A percentile compares a stretch with the other conserved stretches of the same genome.
phyloP scores from a whole-genome alignment of 139 green algal genomes.

The Micractinium conductrix region DNA sequence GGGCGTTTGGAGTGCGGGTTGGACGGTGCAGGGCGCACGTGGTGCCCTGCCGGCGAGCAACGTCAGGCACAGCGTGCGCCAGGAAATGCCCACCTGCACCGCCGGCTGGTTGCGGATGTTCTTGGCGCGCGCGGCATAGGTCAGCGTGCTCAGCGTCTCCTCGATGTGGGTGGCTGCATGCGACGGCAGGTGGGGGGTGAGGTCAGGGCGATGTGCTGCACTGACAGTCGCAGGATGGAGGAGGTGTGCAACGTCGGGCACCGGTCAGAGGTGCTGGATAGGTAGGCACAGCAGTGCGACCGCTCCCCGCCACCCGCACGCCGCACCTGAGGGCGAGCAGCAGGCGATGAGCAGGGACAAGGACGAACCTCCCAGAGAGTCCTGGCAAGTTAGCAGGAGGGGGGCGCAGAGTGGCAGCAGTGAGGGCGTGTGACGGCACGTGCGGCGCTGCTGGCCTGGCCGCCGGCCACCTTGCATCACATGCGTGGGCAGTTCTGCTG shows the following conservation, averaged over 20 bases:
- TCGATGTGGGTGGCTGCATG: constrained; percentile 44
- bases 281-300: too few relatives aligned
- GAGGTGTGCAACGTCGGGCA: too few relatives aligned
- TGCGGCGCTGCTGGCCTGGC: not conserved
- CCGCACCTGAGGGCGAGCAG: constrained; percentile 68
- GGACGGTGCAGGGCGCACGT: not conserved
- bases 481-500: too few relatives aligned
- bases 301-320: too few relatives aligned
- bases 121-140: constrained; percentile 89
- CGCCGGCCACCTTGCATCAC: not conserved
- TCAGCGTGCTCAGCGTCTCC: constrained; percentile 90
- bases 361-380: constrained; percentile 55
- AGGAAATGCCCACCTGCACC: constrained; percentile 52
- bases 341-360: constrained; percentile 93
- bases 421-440: too few relatives aligned
- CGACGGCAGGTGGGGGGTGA: not conserved
- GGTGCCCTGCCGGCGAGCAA: not conserved
- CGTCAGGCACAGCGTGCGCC: not conserved
- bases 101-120: constrained; percentile 85
- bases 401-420: not conserved
- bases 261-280: too few relatives aligned
- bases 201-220: too few relatives aligned
- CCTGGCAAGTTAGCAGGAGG: constrained; percentile 47
- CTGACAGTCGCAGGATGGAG: too few relatives aligned
- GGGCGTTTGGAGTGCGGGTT: not conserved